These are phyloP conservation scores for Aethionema arabicum DNA, from an alignment of 345 rosid genomes.

Conservation along the genomic window DNA sequence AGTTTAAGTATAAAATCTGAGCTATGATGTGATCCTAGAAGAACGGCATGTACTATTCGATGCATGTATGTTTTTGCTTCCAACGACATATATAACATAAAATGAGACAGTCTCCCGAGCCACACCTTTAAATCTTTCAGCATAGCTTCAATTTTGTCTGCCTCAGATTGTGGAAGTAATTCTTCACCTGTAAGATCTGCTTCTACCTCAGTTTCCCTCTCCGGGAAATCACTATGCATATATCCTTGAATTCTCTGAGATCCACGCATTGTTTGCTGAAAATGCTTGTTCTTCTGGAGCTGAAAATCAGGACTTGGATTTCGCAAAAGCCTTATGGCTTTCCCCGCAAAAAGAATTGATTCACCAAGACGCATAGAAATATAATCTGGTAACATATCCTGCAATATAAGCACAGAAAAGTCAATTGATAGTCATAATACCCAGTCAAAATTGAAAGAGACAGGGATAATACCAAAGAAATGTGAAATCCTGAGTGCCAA, in stretches of 20 bases:
- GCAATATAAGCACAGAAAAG: constrained; percentile 38
- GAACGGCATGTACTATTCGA: constrained; percentile 18
- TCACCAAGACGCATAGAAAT: constrained; percentile 90
- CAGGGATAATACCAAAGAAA: constrained; percentile 60
- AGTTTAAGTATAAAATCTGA: constrained; percentile 12
- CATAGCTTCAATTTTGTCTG: constrained; percentile 93
- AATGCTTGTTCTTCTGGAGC: constrained; percentile 52
- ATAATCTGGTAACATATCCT: constrained; percentile 96
- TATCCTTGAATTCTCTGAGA: constrained; percentile 59
- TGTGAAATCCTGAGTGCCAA: constrained; percentile 96
- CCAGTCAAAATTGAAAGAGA: constrained; percentile 14
- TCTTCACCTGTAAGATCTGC: constrained; percentile 62
- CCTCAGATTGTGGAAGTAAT: constrained; percentile 88
- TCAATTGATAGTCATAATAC: constrained; percentile 13
- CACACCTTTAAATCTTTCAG: constrained; percentile 80
- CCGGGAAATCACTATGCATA: constrained; percentile 48
- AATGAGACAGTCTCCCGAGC: constrained; percentile 22
- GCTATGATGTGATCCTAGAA: constrained; percentile 10
- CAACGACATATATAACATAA: neutral
- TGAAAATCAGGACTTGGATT: constrained; percentile 79
- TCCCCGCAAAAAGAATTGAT: constrained; percentile 93
- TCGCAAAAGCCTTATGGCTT: constrained; percentile 92
- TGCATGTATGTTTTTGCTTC: constrained; percentile 2
- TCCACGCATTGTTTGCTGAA: constrained; percentile 54
- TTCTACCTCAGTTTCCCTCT: constrained; percentile 52